These are phyloP conservation scores for Penicillium sp. DNA, from an alignment of 2,329 filamentous ascomycete species.

Conservation along the genomic window DNA sequence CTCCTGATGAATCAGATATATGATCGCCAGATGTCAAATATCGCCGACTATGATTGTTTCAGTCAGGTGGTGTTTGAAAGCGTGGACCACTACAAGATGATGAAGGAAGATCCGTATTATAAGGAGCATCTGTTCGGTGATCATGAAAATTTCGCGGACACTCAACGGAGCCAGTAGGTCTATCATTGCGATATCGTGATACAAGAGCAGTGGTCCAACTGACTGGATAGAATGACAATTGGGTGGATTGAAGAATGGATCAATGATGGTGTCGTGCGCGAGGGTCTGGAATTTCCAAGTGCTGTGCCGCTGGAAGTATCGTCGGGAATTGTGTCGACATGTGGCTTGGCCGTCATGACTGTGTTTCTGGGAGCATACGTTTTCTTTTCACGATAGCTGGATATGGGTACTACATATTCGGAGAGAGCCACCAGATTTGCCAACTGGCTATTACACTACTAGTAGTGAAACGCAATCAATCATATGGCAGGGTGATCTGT, in stretches of 20 bases:
- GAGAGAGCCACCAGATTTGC: too few species aligned
- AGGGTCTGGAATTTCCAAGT: too few species aligned
- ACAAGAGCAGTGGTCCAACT: background rate
- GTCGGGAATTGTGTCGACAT: too few species aligned
- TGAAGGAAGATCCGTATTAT: slow-evolving; percentile 48
- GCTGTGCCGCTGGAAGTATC: too few species aligned
- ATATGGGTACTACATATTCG: too few species aligned
- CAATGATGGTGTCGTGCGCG: too few species aligned
- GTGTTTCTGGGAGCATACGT: too few species aligned
- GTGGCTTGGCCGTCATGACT: too few species aligned
- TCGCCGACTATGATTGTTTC: slow-evolving; percentile 41
- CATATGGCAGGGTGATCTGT: too few species aligned
- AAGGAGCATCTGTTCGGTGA: slow-evolving; percentile 42
- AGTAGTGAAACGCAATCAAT: too few species aligned
- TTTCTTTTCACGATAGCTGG: too few species aligned
- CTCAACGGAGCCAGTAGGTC: slow-evolving; percentile 28
- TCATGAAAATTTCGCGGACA: slow-evolving; percentile 49
- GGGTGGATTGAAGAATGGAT: background rate
- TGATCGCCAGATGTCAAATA: slow-evolving; percentile 40
- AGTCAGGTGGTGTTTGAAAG: slow-evolving; percentile 44
- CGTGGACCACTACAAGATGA: slow-evolving; percentile 43
- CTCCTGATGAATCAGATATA: slow-evolving; percentile 38
- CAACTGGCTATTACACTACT: too few species aligned
- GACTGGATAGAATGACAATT: background rate
- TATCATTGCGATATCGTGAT: background rate